Conservation (phyloP, 2,329 filamentous ascomycete species). For the Xylariales sp. region DNA sequence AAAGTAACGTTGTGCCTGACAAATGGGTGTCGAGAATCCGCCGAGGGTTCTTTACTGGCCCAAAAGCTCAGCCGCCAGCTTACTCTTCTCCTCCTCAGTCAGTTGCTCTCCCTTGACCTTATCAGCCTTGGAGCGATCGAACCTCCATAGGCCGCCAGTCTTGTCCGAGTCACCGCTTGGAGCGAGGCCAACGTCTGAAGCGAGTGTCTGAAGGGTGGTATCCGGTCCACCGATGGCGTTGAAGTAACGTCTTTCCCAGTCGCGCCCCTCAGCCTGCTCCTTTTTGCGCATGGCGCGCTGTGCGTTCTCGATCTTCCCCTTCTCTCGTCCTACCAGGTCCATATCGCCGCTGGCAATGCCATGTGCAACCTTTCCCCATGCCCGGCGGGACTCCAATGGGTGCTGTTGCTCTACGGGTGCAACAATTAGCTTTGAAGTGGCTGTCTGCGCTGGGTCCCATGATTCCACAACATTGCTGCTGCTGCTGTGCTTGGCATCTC, state of each 20-base stretch:
- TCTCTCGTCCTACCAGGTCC: slow-evolving; percentile 65
- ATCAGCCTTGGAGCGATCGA: slow-evolving; percentile 39
- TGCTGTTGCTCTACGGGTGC: slow-evolving; percentile 66
- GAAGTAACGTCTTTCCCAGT: slow-evolving; percentile 87
- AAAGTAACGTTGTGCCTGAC: no score
- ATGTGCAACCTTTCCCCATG: slow-evolving; percentile 73
- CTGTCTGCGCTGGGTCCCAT: slow-evolving; percentile 32
- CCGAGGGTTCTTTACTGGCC: slow-evolving; percentile 20
- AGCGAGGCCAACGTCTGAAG: slow-evolving; percentile 40
- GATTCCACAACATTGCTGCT: slow-evolving; percentile 24
- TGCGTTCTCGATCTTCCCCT: slow-evolving; percentile 75
- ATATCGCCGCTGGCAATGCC: slow-evolving; percentile 73
- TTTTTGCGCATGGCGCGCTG: slow-evolving; percentile 68
- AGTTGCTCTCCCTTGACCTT: slow-evolving; percentile 32
- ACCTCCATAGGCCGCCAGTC: slow-evolving; percentile 58
- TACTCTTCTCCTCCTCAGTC: slow-evolving; percentile 31
- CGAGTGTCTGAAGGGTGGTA: slow-evolving; percentile 39
- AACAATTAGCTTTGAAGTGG: slow-evolving; percentile 24
- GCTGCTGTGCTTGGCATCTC: slow-evolving; percentile 22
- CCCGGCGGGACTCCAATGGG: slow-evolving; percentile 72
- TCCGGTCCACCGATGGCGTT: slow-evolving; percentile 41
- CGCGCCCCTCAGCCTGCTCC: slow-evolving; percentile 51
- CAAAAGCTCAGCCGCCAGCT: slow-evolving; percentile 26
- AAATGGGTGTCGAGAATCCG: no score
- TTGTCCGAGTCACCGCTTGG: slow-evolving; percentile 53